A percentile compares a stretch with the other conserved stretches of the same genome.
Evolutionary conservation across 257 asterid genomes (phyloP).

Genomic region (Solanum tacnaense): DNA sequence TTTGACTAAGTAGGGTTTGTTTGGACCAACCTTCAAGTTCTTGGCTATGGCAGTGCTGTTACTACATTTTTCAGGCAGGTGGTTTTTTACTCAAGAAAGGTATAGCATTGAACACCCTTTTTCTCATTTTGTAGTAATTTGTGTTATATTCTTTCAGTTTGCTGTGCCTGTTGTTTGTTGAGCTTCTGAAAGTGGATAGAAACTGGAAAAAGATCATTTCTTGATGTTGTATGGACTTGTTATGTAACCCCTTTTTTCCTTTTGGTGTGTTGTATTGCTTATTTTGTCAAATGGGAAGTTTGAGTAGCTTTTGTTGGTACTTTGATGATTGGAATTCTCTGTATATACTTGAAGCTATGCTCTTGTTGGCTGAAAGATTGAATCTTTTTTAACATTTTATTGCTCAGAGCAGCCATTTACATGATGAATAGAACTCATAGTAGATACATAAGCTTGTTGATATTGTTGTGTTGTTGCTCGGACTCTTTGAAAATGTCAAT

Average conservation of each 20-base stretch:
- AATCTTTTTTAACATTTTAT: not conserved
- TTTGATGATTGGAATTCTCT: not conserved
- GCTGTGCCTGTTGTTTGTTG: not conserved
- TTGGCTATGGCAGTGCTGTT: conserved; percentile 12
- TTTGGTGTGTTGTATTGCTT: not conserved
- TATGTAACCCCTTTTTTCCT: not conserved
- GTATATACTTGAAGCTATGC: not conserved
- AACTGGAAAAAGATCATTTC: not conserved
- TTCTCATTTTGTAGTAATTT: not conserved
- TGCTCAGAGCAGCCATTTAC: not conserved
- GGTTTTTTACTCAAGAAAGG: conserved; percentile 21
- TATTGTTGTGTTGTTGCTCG: not conserved
- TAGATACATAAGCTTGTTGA: not conserved
- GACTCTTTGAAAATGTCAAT: not conserved
- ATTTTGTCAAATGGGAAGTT: not conserved
- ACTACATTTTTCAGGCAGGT: conserved; percentile 11
- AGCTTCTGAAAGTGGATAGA: not conserved
- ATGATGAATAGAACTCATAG: not conserved
- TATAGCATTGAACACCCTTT: not conserved
- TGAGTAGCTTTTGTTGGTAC: not conserved
- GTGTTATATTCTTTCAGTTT: not conserved
- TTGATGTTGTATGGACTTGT: not conserved
- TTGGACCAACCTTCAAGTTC: not conserved
- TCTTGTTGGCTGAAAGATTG: not conserved
- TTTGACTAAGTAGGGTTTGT: conserved; percentile 16